Evolutionary conservation across 352 stramenopile species (phyloP), one percentile per base, ranked within the genome.

Genomic region (Chrysophaeum taylorii): DNA sequence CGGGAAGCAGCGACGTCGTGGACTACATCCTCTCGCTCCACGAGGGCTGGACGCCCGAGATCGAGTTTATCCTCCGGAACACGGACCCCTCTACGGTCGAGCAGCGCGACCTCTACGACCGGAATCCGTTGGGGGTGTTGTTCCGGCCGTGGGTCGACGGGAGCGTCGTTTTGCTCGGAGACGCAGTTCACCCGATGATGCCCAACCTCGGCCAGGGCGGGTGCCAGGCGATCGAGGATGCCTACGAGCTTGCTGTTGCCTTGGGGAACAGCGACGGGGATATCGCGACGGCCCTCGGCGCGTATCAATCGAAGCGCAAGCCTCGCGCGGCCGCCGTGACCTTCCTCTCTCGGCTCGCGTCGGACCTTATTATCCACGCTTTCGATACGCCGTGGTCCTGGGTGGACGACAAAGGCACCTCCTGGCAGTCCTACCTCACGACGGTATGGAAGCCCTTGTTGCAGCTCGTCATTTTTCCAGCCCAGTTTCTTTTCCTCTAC

Each of bases 221-320:
- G 25, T 84, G 82, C 53, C 85, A 92, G 76, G 85, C 86, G 23
- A 91, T 92, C 74, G 86, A 92, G 75, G 86, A 92, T 78, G 84
- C 83, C 23, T 91, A 83, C 74, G 77, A 90, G 37, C 75, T 91
- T n/a, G 79, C 85, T 41, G 73, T 70, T 39, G 74, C 69, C 68
- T n/a, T n/a, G n/a, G n/a, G n/a, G n/a, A n/a, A n/a, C n/a, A n/a
- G n/a, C n/a, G n/a, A n/a, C n/a, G n/a, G n/a, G n/a, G n/a, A n/a
- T n/a, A n/a, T n/a, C n/a, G n/a, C n/a, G 36, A 73, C 64, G 42
- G 53, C 53, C 9, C 4, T 33, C 27, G 15, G 15, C 12, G 41
- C 53, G 27, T 64, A 39, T 25, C 27, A 64, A 16, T 78, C 76
- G 63, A 85, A 82, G 61, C 76, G 86, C 14, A 87, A 91, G 43